phyloP scores from a whole-genome alignment of 164 flowering plant species.

The Saururus chinensis region DNA sequence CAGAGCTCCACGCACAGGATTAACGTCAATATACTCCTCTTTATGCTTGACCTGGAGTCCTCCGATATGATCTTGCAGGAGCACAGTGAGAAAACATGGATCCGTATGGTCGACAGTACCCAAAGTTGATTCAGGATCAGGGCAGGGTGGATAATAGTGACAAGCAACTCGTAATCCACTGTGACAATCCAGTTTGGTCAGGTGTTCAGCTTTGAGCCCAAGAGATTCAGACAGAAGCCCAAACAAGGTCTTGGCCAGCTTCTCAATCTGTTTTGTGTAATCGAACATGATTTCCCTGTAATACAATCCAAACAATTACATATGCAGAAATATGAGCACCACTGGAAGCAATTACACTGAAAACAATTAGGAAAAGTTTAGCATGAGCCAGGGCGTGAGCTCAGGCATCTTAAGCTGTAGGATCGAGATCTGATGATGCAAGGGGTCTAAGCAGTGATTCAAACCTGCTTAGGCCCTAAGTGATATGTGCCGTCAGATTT shows the following conservation, averaged over 20 bases:
- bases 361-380: too few relatives aligned
- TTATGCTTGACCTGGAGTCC: conserved; percentile 64
- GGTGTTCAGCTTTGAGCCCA: neutral
- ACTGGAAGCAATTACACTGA: too few relatives aligned
- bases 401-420: too few relatives aligned
- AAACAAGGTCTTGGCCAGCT: neutral
- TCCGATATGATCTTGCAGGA: conserved; percentile 64
- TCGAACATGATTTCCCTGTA: neutral
- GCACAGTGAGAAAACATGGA: conserved; percentile 59
- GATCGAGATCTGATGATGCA: too few relatives aligned
- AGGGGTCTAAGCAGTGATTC: too few relatives aligned
- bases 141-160: conserved; percentile 40
- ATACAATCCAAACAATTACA: too few relatives aligned
- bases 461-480: too few relatives aligned
- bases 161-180: neutral
- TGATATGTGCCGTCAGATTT: too few relatives aligned
- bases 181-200: neutral
- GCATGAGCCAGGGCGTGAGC: too few relatives aligned
- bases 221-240: neutral
- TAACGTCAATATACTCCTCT: conserved; percentile 54
- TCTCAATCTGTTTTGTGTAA: neutral
- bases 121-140: conserved; percentile 24
- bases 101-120: conserved; percentile 72
- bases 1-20: conserved; percentile 51
- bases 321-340: too few relatives aligned